Evolutionary conservation across 352 stramenopile species (phyloP), one percentile per base, ranked within the genome.

Genomic region (Phytophthora nicotianae): DNA sequence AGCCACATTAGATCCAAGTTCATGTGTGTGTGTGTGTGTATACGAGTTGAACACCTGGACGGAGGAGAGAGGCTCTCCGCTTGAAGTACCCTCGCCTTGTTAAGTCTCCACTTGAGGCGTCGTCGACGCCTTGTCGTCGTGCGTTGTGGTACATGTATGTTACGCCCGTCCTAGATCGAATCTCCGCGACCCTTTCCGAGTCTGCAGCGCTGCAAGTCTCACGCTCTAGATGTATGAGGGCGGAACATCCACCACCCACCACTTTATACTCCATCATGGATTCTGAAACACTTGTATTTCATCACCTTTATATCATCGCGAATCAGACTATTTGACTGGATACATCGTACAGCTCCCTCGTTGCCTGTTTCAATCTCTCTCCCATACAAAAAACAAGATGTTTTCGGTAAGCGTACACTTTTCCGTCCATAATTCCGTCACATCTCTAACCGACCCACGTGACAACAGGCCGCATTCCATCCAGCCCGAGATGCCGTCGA

Each of bases 401-500:
- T 33, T 65, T 48, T 20, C 35, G 14, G 35, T 42, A 42, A 42
- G 13, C 35, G 6, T 16, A 14, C 29, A 35, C 13, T 45, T 45
- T 45, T 21, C 35, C 35, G 35, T 8, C 2, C 35, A 42, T 42
- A n/a, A n/a, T n/a, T 43, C 37, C 40, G 20, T 7, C 16, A 37
- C n/a, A 33, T 42, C 48, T 33, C 14, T 35, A 46, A 11, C 8
- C 33, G 8, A 35, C 14, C 17, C 43, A 38, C 32, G 24, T 7
- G 24, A 29, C 24, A 29, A 29, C 24, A 29, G 24, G 24, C 24
- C 24, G 7, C 24, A 8, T 29, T 29, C 24, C 24, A 29, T 29
- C 24, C 2, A 29, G 32, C 33, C n/a, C 20, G 21, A 9, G 3
- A 72, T 74, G 65, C 60, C 65, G 23, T 58, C 65, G 21, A 69